Evolutionary conservation across 2,329 filamentous ascomycete genomes (phyloP), one percentile per base, ranked within the genome.

Genomic region (Byssoonygena ceratinophila): DNA sequence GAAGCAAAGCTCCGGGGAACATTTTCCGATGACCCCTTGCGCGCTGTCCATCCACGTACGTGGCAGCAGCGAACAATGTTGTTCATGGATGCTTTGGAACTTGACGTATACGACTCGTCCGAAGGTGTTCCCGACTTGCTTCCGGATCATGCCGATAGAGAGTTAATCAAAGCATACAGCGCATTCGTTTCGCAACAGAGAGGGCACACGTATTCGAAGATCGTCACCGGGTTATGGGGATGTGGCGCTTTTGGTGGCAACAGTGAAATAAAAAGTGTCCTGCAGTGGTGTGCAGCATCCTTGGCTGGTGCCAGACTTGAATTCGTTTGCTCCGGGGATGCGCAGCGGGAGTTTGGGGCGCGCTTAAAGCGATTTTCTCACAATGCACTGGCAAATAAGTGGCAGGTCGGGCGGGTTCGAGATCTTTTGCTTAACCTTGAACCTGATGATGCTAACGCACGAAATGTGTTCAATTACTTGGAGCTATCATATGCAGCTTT

Each of bases 161-260:
- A 56, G 40, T 5, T 57, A 11, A 3, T 51, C 1, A 55, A 54
- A 23, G 55, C 51, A 14, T 54, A 54, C 27, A 47, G 27, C 22
- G 43, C 55, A 9, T 54, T 55, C 39, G 36, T 37, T 45, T 41
- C 16, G 9, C 31, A 12, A 18, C 29, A 36, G 22, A 20, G 12
- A 37, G 20, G 22, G 12, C 45, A 27, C 29, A 16, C 32, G 32
- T 57, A 56, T 25, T 44, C 32, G 3, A 46, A 34, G 22, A 51
- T 58, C 14, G 41, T 53, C 29, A 58, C 52, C 20, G 45, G 57
- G 5, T 46, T 55, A 36, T 57, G 57, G 56, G 54, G 54, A 1
- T 58, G 57, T 45, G 48, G 52, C 12, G 41, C 49, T 12, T 54
- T 57, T 18, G 48, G 57, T 32, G 57, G 57, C 23, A 55, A 56